These are phyloP conservation scores for Cladosporium sp. DNA, from an alignment of 2,329 filamentous ascomycete species.

Conservation along the genomic window DNA sequence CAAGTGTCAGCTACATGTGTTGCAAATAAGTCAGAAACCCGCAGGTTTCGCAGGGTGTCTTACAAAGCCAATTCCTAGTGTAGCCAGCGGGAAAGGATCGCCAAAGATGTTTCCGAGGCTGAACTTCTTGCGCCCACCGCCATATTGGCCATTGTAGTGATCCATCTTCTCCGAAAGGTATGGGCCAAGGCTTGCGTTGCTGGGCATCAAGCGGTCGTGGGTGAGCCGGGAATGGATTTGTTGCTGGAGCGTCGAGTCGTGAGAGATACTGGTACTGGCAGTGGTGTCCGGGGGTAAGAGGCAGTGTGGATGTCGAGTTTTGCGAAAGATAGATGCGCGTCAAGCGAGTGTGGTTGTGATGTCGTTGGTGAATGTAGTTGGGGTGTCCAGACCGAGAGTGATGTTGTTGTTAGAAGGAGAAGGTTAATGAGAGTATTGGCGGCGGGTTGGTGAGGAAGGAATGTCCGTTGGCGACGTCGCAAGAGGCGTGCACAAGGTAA, in stretches of 20 bases:
- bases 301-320: background rate
- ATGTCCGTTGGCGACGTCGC: conserved; percentile 13
- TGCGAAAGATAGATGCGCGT: conserved; percentile 15
- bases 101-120: conserved; percentile 87
- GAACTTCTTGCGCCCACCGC: conserved; percentile 46
- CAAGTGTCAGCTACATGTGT: conserved; percentile 17
- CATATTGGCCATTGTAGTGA: conserved; percentile 11
- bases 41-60: conserved; percentile 38
- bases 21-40: conserved; percentile 27
- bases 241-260: conserved; percentile 9
- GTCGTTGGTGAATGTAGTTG: conserved; percentile 10
- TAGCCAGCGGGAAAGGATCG: conserved; percentile 93
- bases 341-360: conserved; percentile 19
- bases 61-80: conserved; percentile 87
- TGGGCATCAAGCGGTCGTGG: conserved; percentile 19
- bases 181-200: conserved; percentile 17
- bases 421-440: background rate
- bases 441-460: conserved; percentile 1
- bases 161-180: conserved; percentile 18
- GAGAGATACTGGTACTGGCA: conserved; percentile 1
- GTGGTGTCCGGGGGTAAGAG: background rate
- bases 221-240: background rate
- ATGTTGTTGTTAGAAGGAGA: background rate
- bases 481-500: conserved; percentile 13
- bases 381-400: conserved; percentile 16